A percentile compares a stretch with the other conserved stretches of the same genome.
Evolutionary conservation across 495 filamentous ascomycete species (phyloP).

Genomic region (Antarctomyces pellizariae): DNA sequence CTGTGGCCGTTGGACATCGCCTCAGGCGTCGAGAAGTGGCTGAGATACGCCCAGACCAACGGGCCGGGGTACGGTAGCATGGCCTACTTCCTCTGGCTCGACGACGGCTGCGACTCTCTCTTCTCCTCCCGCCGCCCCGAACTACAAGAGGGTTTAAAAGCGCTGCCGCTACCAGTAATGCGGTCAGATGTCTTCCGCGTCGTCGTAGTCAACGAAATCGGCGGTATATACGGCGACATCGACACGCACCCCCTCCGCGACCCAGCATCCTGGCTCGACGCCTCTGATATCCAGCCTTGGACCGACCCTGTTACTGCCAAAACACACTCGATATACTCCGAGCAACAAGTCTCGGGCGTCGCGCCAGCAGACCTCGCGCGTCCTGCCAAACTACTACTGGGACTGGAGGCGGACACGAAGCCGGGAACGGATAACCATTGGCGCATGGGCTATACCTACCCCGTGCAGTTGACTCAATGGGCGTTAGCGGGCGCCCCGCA

Average conservation of each 20-base stretch:
- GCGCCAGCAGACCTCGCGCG: neutral
- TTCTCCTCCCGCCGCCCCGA: slow-evolving; percentile 4
- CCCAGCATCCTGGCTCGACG: slow-evolving; percentile 7
- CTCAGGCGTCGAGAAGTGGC: slow-evolving; percentile 8
- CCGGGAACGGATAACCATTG: slow-evolving; percentile 7
- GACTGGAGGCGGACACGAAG: slow-evolving; percentile 8
- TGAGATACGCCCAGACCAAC: slow-evolving; percentile 2
- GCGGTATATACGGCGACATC: slow-evolving; percentile 8
- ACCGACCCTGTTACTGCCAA: slow-evolving; percentile 5
- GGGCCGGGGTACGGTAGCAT: slow-evolving; percentile 4
- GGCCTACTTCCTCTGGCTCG: slow-evolving; percentile 10
- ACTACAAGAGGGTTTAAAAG: slow-evolving; percentile 3
- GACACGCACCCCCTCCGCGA: slow-evolving; percentile 7
- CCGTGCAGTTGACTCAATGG: slow-evolving; percentile 10
- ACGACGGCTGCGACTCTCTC: slow-evolving; percentile 6
- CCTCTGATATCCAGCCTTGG: slow-evolving; percentile 5
- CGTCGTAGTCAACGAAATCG: slow-evolving; percentile 7
- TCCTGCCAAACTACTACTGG: slow-evolving; percentile 3
- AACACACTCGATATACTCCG: too few species aligned
- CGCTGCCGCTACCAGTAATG: slow-evolving; percentile 5
- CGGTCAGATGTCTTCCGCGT: slow-evolving; percentile 9
- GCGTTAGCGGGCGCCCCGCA: slow-evolving; percentile 7
- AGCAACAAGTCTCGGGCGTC: neutral
- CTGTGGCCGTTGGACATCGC: slow-evolving; percentile 5
- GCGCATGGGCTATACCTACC: slow-evolving; percentile 11